Conservation (phyloP, 2,329 filamentous ascomycete species). For the Decorospora gaudefroyi region DNA sequence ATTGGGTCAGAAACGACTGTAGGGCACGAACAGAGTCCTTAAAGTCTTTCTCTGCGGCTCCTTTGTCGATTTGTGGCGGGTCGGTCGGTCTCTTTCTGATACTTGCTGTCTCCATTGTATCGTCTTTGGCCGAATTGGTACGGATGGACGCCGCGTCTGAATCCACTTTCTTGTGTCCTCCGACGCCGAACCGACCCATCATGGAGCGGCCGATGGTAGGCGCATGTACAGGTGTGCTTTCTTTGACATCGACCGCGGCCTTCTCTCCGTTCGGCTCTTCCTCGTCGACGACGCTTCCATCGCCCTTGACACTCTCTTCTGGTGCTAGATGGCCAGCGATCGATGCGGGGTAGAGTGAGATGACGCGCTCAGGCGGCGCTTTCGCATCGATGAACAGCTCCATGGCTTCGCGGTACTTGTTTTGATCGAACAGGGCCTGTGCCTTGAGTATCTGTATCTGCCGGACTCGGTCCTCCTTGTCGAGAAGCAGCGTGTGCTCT, state of each 20-base stretch:
- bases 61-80: slow-evolving; percentile 55
- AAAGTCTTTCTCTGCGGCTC: slow-evolving; percentile 76
- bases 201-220: slow-evolving; percentile 48
- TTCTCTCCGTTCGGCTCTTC: slow-evolving; percentile 36
- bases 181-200: slow-evolving; percentile 55
- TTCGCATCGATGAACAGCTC: slow-evolving; percentile 90
- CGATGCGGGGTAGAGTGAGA: slow-evolving; percentile 78
- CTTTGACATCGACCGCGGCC: slow-evolving; percentile 23
- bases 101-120: slow-evolving; percentile 62
- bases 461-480: slow-evolving; percentile 79
- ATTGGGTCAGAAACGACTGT: slow-evolving; percentile 85
- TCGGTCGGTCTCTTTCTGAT: slow-evolving; percentile 55
- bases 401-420: slow-evolving; percentile 82
- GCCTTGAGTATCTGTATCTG: slow-evolving; percentile 93
- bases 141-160: slow-evolving; percentile 62
- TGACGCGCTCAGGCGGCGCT: slow-evolving; percentile 85
- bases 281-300: slow-evolving; percentile 45
- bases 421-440: slow-evolving; percentile 77
- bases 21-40: slow-evolving; percentile 80
- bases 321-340: slow-evolving; percentile 82
- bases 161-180: slow-evolving; percentile 52
- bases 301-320: slow-evolving; percentile 58
- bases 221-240: slow-evolving; percentile 31
- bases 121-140: slow-evolving; percentile 59
- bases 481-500: slow-evolving; percentile 83